Conservation (phyloP, 2,329 filamentous ascomycete genomes). For the Fusarium goolgardi region DNA sequence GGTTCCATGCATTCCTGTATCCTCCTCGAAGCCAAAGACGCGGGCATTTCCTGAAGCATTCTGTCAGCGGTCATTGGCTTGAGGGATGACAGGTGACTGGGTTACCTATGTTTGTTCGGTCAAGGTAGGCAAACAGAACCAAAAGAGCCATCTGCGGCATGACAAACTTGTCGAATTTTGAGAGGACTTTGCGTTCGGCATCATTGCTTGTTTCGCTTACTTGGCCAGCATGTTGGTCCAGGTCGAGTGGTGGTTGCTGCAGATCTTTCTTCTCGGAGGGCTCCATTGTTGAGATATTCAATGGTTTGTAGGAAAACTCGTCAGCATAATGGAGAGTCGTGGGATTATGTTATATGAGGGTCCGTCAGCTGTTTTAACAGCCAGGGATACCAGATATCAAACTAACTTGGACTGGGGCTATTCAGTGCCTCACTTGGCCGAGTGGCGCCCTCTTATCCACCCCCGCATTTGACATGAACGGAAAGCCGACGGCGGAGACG, state of each 20-base stretch:
- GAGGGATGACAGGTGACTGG: background rate
- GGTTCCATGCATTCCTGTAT: constrained; percentile 46
- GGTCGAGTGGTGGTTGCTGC: background rate
- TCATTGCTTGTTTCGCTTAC: background rate
- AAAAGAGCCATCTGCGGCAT: constrained; percentile 47
- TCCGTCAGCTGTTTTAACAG: background rate
- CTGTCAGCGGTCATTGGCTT: rapidly evolving
- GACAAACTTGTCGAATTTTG: constrained; percentile 47
- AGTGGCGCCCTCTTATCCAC: constrained; percentile 14
- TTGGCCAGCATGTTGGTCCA: constrained; percentile 3
- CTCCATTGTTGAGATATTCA: background rate
- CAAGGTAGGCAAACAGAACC: constrained; percentile 44
- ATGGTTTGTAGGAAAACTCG: background rate
- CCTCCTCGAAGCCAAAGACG: constrained; percentile 50
- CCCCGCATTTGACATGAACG: constrained; percentile 16
- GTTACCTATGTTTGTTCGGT: constrained; percentile 46
- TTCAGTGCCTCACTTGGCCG: background rate
- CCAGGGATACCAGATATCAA: background rate
- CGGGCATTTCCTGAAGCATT: constrained; percentile 49
- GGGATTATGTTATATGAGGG: background rate
- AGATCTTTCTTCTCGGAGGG: constrained; percentile 5
- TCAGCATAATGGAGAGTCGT: background rate
- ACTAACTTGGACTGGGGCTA: background rate
- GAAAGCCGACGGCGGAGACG: constrained; percentile 8
- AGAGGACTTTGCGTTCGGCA: constrained; percentile 30